Evolutionary conservation across 495 filamentous ascomycete species (phyloP).

Genomic region (Hamigera avellanea): DNA sequence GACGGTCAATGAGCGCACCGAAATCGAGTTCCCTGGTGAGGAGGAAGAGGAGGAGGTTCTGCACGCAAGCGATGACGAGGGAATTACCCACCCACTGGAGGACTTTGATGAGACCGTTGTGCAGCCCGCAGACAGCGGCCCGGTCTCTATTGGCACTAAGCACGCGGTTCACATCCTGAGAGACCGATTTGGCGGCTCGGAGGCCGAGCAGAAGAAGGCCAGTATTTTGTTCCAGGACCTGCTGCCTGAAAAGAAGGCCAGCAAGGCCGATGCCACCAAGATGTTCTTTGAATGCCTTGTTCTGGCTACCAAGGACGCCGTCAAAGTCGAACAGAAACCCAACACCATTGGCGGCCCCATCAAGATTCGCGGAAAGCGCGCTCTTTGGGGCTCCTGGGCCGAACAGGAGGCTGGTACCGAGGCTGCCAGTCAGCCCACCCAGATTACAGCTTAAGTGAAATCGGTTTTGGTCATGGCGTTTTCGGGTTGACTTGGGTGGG

Average conservation of each 20-base stretch:
- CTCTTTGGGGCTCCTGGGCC: constrained; percentile 92
- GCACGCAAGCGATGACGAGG: constrained; percentile 43
- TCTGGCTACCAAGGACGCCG: constrained; percentile 92
- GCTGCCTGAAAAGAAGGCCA: constrained; percentile 66
- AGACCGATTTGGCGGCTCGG: constrained; percentile 71
- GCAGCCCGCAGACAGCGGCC: constrained; percentile 68
- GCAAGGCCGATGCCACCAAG: constrained; percentile 83
- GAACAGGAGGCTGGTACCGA: constrained; percentile 64
- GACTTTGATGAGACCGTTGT: constrained; percentile 72
- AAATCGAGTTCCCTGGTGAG: constrained; percentile 55
- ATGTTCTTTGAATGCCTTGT: constrained; percentile 99
- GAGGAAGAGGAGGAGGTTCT: constrained; percentile 32
- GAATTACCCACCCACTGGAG: constrained; percentile 27
- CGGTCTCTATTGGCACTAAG: constrained; percentile 80
- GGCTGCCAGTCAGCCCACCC: constrained; percentile 24
- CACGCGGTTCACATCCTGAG: constrained; percentile 92
- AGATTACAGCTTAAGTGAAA: constrained; percentile 14
- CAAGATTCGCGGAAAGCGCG: constrained; percentile 73
- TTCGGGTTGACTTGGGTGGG: not conserved
- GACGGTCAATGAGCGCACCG: constrained; percentile 32
- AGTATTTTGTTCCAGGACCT: constrained; percentile 84
- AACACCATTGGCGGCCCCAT: constrained; percentile 64
- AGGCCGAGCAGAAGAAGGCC: constrained; percentile 60
- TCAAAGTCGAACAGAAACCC: constrained; percentile 88
- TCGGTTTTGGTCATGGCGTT: constrained; percentile 8